These are phyloP conservation scores for Yamadazyma aaseri DNA, from an alignment of 1,139 yeast genomes.

Conservation along the genomic window DNA sequence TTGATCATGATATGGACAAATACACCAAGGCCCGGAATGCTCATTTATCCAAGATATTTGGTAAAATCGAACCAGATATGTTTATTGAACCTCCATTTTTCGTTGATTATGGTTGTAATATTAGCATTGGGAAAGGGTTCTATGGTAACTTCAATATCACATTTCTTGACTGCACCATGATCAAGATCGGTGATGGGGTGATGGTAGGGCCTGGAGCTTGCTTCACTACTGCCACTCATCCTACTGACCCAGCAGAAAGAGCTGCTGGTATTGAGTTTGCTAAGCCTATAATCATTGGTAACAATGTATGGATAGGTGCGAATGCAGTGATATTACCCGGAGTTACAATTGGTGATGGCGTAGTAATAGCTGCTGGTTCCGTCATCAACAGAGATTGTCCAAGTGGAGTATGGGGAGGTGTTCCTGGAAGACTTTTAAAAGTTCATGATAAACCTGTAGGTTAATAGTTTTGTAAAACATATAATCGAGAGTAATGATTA, in stretches of 20 bases:
- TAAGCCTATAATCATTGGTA: constrained; percentile 55
- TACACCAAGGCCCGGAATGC: constrained; percentile 34
- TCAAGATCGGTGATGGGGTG: constrained; percentile 60
- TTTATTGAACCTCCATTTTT: constrained; percentile 54
- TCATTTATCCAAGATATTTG: constrained; percentile 42
- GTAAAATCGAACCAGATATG: constrained; percentile 37
- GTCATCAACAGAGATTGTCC: constrained; percentile 60
- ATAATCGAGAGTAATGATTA: too few species aligned
- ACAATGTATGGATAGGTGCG: constrained; percentile 68
- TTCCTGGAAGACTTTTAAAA: constrained; percentile 45
- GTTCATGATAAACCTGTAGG: background rate
- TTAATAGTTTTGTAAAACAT: background rate
- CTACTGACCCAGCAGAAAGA: constrained; percentile 51
- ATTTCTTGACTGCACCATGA: constrained; percentile 59
- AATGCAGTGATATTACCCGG: constrained; percentile 59
- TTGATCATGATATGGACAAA: constrained; percentile 17
- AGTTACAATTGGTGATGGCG: constrained; percentile 60
- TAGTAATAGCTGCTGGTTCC: constrained; percentile 68
- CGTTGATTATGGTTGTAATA: constrained; percentile 61
- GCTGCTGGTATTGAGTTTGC: constrained; percentile 50
- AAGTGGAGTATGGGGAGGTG: constrained; percentile 55
- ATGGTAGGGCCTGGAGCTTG: constrained; percentile 65
- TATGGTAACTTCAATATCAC: constrained; percentile 58
- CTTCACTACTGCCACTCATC: constrained; percentile 64
- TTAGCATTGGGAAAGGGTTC: constrained; percentile 47